phyloP scores from a whole-genome alignment of 768 basidiomycete genomes.

The Termitomyces sp. region DNA sequence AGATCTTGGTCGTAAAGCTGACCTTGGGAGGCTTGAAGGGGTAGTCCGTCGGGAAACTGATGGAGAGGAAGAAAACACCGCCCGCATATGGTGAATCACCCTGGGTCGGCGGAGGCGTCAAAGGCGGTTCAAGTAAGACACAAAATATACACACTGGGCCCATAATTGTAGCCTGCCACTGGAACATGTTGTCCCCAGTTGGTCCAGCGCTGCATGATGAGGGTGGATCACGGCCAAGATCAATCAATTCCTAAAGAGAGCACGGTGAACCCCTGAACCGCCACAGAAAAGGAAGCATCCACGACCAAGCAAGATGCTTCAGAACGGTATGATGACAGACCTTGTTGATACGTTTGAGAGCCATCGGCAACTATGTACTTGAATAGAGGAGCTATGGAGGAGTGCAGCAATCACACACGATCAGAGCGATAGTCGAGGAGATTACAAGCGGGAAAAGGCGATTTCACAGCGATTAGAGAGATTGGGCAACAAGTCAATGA shows the following conservation, averaged over 20 bases:
- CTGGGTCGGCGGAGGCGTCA: slow-evolving; percentile 34
- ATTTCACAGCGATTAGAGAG: slow-evolving; percentile 27
- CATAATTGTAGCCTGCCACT: slow-evolving; percentile 99
- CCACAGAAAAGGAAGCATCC: slow-evolving; percentile 1
- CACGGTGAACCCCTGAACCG: slow-evolving; percentile 16
- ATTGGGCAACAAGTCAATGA: slow-evolving; percentile 14
- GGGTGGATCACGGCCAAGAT: slow-evolving; percentile 99
- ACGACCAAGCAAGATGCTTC: slow-evolving; percentile 9
- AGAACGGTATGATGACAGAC: slow-evolving; percentile 29
- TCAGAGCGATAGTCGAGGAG: slow-evolving; percentile 26
- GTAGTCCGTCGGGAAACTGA: slow-evolving; percentile 95
- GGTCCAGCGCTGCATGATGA: slow-evolving; percentile 99
- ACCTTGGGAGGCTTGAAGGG: slow-evolving; percentile 99
- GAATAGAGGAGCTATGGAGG: slow-evolving; percentile 24
- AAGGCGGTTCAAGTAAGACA: slow-evolving; percentile 17
- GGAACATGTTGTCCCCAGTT: slow-evolving; percentile 96
- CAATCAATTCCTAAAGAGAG: slow-evolving; percentile 82
- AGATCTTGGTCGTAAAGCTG: slow-evolving; percentile 99
- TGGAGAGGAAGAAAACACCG: slow-evolving; percentile 97
- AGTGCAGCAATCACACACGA: slow-evolving; percentile 37
- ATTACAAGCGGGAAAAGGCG: slow-evolving; percentile 20
- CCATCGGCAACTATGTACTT: slow-evolving; percentile 52
- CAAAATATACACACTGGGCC: slow-evolving; percentile 72
- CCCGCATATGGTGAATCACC: slow-evolving; percentile 97
- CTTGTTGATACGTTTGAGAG: slow-evolving; percentile 99